phyloP scores from a whole-genome alignment of 2,329 filamentous ascomycete species.

The Helotiales sp. region DNA sequence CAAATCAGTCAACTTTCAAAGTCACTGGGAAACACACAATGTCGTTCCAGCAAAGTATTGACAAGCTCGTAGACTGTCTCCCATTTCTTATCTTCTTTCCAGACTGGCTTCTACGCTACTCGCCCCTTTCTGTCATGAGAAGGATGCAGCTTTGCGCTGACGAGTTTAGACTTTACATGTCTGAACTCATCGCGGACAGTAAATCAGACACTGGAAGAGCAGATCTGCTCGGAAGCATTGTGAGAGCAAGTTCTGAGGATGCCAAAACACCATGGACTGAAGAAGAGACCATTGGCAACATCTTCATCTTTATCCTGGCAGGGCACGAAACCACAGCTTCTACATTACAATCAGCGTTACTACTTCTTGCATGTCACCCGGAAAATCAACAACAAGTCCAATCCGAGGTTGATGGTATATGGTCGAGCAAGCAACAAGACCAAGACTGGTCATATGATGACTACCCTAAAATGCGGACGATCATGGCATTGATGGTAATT shows the following conservation, averaged over 20 bases:
- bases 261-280: slow-evolving; percentile 43
- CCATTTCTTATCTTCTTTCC: slow-evolving; percentile 12
- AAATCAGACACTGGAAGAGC: slow-evolving; percentile 18
- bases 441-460: slow-evolving; percentile 37
- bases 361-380: slow-evolving; percentile 65
- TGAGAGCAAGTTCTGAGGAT: slow-evolving; percentile 18
- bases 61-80: slow-evolving; percentile 14
- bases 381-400: slow-evolving; percentile 64
- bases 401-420: slow-evolving; percentile 57
- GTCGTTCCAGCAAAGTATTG: slow-evolving; percentile 15
- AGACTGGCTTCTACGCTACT: slow-evolving; percentile 10
- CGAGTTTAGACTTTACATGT: slow-evolving; percentile 19
- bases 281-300: slow-evolving; percentile 69
- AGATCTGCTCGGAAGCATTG: slow-evolving; percentile 34
- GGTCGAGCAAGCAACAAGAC: slow-evolving; percentile 26
- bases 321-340: slow-evolving; percentile 80
- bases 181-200: slow-evolving; percentile 17
- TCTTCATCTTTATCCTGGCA: slow-evolving; percentile 65
- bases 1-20: background rate
- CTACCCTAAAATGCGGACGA: slow-evolving; percentile 42
- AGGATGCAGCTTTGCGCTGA: slow-evolving; percentile 7
- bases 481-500: slow-evolving; percentile 37
- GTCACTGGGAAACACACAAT: slow-evolving; percentile 1
- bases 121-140: slow-evolving; percentile 5
- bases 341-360: slow-evolving; percentile 65